Base-by-base conservation (phyloP, 192 early-diverging fungal genomes). In the Coemansia asiatica region DNA sequence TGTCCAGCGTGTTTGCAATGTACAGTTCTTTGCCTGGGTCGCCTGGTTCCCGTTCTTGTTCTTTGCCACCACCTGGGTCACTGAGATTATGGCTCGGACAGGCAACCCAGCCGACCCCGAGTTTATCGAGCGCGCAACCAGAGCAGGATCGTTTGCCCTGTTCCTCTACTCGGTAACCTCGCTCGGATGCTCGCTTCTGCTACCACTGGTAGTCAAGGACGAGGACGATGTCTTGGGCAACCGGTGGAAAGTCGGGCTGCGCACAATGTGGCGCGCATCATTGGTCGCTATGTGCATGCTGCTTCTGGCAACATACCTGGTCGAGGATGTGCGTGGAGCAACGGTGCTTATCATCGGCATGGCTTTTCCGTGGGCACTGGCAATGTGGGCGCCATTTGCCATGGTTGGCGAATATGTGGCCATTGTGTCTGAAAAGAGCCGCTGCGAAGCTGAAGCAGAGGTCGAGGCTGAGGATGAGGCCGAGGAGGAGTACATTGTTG, bases 11-110 rank as follows among this genome's bases (percentile, higher is more conserved):
- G 83, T 98, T 19, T 97, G 92, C 72, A 92, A 92, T 68, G 88
- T 93, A 16, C 96, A 98, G 70, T 92, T 98, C 53, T 95, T 95
- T 84, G 88, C 91, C 25, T 98, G 95, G 95, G 85, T 96, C 75
- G 95, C 91, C n/a, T 95, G 95, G 92, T 98, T 98, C 68, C 94
- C 95, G 18, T 95, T 97, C 73, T 80, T 98, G 27, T 97, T 97
- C 74, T 98, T 96, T 76, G 88, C 90, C 22, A 79, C 77, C 1
- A 81, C 83, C 8, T 84, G 76, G 69, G 75, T 84, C 36, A 78
- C 72, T 26, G 76, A 75, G 55, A 58, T 76, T 29, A 67, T 71
- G 63, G 67, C 72, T 19, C 66, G 73, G 9, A 68, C 61, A 1
- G 79, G 40, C 27, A 61, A 71, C 28, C n/a, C 68, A 10, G 51